phyloP scores from a whole-genome alignment of 2,329 filamentous ascomycete genomes.

The Calonectria hawksworthii region DNA sequence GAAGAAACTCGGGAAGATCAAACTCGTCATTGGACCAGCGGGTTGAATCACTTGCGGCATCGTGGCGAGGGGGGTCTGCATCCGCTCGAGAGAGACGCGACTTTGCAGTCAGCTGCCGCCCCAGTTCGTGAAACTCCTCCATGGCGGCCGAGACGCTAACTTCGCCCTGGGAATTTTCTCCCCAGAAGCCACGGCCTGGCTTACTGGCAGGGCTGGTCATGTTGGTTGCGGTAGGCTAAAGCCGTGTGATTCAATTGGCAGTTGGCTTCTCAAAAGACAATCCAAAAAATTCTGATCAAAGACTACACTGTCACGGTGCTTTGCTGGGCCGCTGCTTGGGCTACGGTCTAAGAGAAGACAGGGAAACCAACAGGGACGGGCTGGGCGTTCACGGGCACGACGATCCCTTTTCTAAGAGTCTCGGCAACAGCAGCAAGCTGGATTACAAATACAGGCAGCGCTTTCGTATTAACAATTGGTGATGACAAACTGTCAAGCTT shows the following conservation, averaged over 20 bases:
- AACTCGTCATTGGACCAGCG: slow-evolving; percentile 18
- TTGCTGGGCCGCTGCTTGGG: not conserved
- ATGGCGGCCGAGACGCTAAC: slow-evolving; percentile 18
- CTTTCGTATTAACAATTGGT: not conserved
- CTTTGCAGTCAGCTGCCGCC: slow-evolving; percentile 7
- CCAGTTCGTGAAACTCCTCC: slow-evolving; percentile 21
- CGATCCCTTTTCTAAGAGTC: not conserved
- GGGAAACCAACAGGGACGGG: not conserved
- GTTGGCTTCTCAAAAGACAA: not conserved
- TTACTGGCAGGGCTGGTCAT: not conserved
- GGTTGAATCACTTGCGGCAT: slow-evolving; percentile 17
- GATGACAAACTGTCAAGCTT: slow-evolving; percentile 14
- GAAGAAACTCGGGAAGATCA: slow-evolving; percentile 21
- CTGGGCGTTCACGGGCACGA: not conserved
- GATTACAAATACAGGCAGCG: slow-evolving; percentile 21
- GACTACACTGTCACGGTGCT: not conserved
- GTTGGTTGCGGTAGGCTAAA: not conserved
- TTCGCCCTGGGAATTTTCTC: slow-evolving; percentile 17
- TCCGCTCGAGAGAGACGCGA: slow-evolving; percentile 12
- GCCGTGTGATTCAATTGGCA: not conserved
- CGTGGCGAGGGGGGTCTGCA: not conserved
- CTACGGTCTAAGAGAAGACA: not conserved
- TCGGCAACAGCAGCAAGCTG: not conserved
- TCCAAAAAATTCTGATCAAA: not conserved
- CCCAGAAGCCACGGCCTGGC: slow-evolving; percentile 13